A percentile compares a stretch with the other conserved stretches of the same genome.
Evolutionary conservation across 2,329 filamentous ascomycete genomes (phyloP).

Genomic region (Cladophialophora immunda): DNA sequence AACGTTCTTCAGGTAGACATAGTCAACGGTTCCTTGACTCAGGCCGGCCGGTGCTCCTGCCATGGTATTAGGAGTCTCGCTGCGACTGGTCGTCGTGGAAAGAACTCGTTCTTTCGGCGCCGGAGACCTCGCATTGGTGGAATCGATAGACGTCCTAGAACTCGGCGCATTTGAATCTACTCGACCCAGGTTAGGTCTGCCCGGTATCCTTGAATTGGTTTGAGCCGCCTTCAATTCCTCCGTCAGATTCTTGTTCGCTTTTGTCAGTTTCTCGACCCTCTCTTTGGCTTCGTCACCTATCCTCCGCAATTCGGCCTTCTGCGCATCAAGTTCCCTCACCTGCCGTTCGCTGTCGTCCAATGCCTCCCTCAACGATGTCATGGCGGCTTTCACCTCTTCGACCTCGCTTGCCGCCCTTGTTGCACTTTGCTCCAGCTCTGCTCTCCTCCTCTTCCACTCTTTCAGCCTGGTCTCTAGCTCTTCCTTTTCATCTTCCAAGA

Average conservation of each 20-base stretch:
- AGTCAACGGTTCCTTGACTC: conserved; percentile 57
- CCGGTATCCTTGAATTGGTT: conserved; percentile 39
- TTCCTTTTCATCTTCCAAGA: conserved; percentile 76
- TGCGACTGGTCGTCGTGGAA: conserved; percentile 46
- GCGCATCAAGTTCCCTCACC: conserved; percentile 81
- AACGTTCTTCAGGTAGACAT: conserved; percentile 73
- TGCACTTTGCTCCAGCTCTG: conserved; percentile 77
- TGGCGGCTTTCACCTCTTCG: conserved; percentile 77
- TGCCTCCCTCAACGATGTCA: conserved; percentile 78
- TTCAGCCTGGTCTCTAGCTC: conserved; percentile 77
- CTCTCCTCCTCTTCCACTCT: conserved; percentile 76
- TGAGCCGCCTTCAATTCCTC: conserved; percentile 66
- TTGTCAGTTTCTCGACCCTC: conserved; percentile 79
- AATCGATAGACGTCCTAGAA: conserved; percentile 68
- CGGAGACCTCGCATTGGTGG: conserved; percentile 43
- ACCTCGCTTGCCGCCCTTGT: conserved; percentile 76
- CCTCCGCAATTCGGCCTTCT: conserved; percentile 77
- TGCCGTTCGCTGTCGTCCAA: conserved; percentile 89
- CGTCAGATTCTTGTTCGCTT: conserved; percentile 68
- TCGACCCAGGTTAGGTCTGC: conserved; percentile 39
- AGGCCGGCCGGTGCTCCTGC: conserved; percentile 28
- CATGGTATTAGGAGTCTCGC: conserved; percentile 49
- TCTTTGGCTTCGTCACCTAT: conserved; percentile 79
- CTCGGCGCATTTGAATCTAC: conserved; percentile 60
- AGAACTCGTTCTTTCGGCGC: conserved; percentile 56